Conservation (phyloP, 306 rosid genomes). For the Geum urbanum region DNA sequence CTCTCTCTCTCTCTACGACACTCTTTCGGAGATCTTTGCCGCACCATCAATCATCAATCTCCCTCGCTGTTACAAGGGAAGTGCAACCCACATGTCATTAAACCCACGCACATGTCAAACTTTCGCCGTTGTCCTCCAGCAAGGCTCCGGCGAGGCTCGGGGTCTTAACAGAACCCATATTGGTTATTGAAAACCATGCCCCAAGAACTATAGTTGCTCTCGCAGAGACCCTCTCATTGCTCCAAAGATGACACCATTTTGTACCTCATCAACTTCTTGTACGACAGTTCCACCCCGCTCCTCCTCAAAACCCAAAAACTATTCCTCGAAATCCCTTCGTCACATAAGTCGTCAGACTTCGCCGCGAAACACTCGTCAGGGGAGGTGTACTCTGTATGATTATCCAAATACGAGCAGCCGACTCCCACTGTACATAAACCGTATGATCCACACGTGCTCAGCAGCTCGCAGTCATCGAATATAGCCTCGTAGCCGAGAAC, state of each 20-base stretch:
- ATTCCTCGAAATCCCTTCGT: constrained; percentile 18
- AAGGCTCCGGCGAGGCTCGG: no score
- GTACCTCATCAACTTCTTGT: constrained; percentile 41
- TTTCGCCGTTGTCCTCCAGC: no score
- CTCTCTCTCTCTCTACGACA: no score
- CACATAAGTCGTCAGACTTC: constrained; percentile 44
- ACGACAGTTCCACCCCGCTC: constrained; percentile 57
- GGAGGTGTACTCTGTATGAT: constrained; percentile 38
- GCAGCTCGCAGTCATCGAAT: constrained; percentile 54
- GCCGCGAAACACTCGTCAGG: constrained; percentile 32
- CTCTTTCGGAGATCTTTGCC: no score
- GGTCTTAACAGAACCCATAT: constrained; percentile 57
- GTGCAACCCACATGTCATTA: no score
- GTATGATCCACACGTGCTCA: constrained; percentile 71
- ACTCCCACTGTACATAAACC: constrained; percentile 63
- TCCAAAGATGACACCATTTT: constrained; percentile 43
- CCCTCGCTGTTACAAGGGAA: no score
- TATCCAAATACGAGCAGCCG: constrained; percentile 65
- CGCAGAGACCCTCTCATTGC: constrained; percentile 55
- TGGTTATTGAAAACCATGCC: constrained; percentile 55
- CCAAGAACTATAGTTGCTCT: constrained; percentile 71
- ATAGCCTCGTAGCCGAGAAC: constrained; percentile 49
- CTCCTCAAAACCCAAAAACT: constrained; percentile 44
- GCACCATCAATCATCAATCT: no score
- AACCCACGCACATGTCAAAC: no score